These are phyloP conservation scores for Aegilops longissima DNA, from an alignment of 176 grass and related monocot species.

Conservation along the genomic window DNA sequence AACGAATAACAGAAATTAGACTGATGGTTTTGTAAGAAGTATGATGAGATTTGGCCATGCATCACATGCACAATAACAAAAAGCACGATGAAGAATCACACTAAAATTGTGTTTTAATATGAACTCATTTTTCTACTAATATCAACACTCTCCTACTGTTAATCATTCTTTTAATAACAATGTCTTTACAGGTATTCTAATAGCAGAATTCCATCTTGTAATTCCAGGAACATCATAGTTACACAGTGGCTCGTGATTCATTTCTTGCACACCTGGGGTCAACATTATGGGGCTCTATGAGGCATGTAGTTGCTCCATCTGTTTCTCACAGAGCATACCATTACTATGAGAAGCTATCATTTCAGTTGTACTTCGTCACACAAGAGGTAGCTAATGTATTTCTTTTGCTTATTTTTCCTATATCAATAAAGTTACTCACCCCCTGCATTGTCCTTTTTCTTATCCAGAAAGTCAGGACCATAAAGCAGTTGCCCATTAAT, in stretches of 20 bases:
- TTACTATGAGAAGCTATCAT: constrained; percentile 90
- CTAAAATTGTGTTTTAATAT: not conserved
- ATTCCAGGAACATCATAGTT: constrained; percentile 69
- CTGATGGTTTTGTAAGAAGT: not conserved
- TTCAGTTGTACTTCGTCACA: constrained; percentile 94
- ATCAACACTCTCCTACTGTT: not conserved
- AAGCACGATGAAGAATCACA: not conserved
- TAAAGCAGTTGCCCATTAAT: constrained; percentile 89
- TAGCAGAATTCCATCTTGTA: not conserved
- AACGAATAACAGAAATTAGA: not conserved
- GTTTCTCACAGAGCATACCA: constrained; percentile 79
- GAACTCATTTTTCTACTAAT: not conserved
- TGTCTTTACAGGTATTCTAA: not conserved
- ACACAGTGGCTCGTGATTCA: constrained; percentile 84
- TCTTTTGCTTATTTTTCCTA: constrained; percentile 7
- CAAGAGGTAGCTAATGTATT: constrained; percentile 57
- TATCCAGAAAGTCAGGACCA: constrained; percentile 66
- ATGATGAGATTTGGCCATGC: not conserved
- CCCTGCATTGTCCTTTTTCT: constrained; percentile 13
- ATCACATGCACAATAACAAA: not conserved
- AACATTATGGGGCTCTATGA: constrained; percentile 83
- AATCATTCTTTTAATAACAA: not conserved
- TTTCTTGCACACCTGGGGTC: constrained; percentile 95
- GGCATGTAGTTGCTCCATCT: constrained; percentile 94
- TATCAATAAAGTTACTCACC: not conserved